A percentile compares a stretch with the other conserved stretches of the same genome.
Conservation (phyloP, 257 asterid genomes). For the Lithospermum erythrorhizon region DNA sequence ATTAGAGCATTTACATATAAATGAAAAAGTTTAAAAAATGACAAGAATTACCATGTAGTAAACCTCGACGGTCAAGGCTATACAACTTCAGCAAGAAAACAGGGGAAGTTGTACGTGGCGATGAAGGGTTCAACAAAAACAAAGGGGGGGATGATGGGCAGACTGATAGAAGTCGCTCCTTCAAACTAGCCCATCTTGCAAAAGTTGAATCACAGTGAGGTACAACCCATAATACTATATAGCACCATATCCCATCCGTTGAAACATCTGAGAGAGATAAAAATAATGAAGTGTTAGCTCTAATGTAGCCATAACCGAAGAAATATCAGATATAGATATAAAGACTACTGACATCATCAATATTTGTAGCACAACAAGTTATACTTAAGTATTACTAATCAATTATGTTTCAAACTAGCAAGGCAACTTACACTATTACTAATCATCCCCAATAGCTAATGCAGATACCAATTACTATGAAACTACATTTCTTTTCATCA, state of each 20-base stretch:
- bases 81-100: slow-evolving; percentile 53
- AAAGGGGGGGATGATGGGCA: slow-evolving; percentile 49
- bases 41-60: slow-evolving; percentile 49
- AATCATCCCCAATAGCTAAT: too few relatives aligned
- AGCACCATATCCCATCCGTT: slow-evolving; percentile 91
- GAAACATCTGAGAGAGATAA: slow-evolving; percentile 47
- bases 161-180: slow-evolving; percentile 51
- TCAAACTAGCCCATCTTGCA: slow-evolving; percentile 59
- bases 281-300: background rate
- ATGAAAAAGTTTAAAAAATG: slow-evolving; percentile 1
- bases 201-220: slow-evolving; percentile 35
- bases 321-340: too few relatives aligned
- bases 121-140: slow-evolving; percentile 35
- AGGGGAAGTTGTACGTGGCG: slow-evolving; percentile 31
- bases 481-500: too few relatives aligned
- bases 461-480: too few relatives aligned
- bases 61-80: slow-evolving; percentile 53
- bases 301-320: too few relatives aligned
- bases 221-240: slow-evolving; percentile 50
- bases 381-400: too few relatives aligned
- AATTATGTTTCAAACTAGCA: too few relatives aligned
- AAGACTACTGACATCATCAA: too few relatives aligned
- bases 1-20: slow-evolving; percentile 4
- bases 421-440: too few relatives aligned
- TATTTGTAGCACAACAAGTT: too few relatives aligned